These are phyloP conservation scores for Sutorius australiensis DNA, from an alignment of 768 basidiomycete genomes.

Conservation along the genomic window DNA sequence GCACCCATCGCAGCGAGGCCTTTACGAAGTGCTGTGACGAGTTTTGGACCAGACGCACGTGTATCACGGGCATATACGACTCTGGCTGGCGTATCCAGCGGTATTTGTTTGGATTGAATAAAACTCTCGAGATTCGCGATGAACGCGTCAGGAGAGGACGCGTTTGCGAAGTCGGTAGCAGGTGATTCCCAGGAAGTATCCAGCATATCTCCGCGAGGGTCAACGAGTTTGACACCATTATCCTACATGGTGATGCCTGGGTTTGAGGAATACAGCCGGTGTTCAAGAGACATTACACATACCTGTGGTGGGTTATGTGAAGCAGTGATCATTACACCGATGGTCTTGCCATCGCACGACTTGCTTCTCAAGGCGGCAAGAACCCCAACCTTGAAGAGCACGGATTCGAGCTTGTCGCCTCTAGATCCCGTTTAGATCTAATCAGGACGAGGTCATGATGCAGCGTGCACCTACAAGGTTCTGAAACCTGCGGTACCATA, in stretches of 20 bases:
- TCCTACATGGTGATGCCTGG: constrained; percentile 51
- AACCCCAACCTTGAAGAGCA: constrained; percentile 91
- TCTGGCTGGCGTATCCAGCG: constrained; percentile 69
- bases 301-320: constrained; percentile 99
- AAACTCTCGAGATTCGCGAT: constrained; percentile 58
- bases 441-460: constrained; percentile 3
- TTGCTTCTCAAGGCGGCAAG: constrained; percentile 90
- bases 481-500: constrained; percentile 97
- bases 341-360: constrained; percentile 82
- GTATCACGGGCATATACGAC: constrained; percentile 95
- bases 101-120: constrained; percentile 64
- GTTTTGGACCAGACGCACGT: constrained; percentile 75
- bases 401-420: constrained; percentile 72
- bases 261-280: not conserved
- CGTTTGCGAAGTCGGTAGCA: constrained; percentile 86
- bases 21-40: constrained; percentile 76
- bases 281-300: constrained; percentile 19
- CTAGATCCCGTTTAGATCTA: constrained; percentile 36
- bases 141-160: constrained; percentile 69
- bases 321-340: constrained; percentile 99
- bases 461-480: constrained; percentile 60
- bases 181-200: constrained; percentile 88
- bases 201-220: constrained; percentile 97
- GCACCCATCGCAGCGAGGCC: constrained; percentile 75
- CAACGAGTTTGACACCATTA: constrained; percentile 98